Evolutionary conservation across 2,329 filamentous ascomycete species (phyloP), one percentile per base, ranked within the genome.

Genomic region (Hymenoscyphus albidus): DNA sequence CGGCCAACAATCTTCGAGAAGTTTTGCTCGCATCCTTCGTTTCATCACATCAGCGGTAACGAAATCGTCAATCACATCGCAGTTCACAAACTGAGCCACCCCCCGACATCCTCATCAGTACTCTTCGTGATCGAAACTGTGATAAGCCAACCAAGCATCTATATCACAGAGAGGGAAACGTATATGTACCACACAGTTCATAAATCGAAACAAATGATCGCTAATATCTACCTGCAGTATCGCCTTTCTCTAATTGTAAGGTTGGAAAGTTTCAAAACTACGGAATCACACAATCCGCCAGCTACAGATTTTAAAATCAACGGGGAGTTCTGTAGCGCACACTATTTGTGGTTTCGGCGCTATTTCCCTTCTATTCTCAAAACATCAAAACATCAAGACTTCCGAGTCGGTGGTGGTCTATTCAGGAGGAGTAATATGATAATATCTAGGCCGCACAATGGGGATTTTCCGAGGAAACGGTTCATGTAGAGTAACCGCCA

Each of bases 211-310:
- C 54, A 18, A 48, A 48, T n/a, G 22, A n/a, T 51, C 22, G 44
- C n/a, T 22, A 12, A 22, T 27, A n/a, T n/a, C 44, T 51, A 51
- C n/a, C 44, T 51, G 22, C n/a, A 22, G 9, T 51, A 51, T 51
- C 44, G n/a, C n/a, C 44, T 22, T 51, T 51, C 44, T 51, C 4
- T 61, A 10, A 42, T n/a, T 22, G 27, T 51, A 61, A 54, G 22
- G 40, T 61, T 31, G 38, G 18, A n/a, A 22, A 40, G 59, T 61
- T 61, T 61, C 59, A 61, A 51, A 22, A 18, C 16, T 5, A 51
- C 54, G 59, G 42, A 54, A 61, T 61, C 40, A 61, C 44, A 51
- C 18, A 51, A 51, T 22, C 44, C 44, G 27, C 58, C 22, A 59
- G 58, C 58, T 59, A 44, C 39, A 12, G 27, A 61, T 12, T 39